These are phyloP conservation scores for Trichocomaceae sp. DNA, from an alignment of 2,329 filamentous ascomycete genomes.

Conservation along the genomic window DNA sequence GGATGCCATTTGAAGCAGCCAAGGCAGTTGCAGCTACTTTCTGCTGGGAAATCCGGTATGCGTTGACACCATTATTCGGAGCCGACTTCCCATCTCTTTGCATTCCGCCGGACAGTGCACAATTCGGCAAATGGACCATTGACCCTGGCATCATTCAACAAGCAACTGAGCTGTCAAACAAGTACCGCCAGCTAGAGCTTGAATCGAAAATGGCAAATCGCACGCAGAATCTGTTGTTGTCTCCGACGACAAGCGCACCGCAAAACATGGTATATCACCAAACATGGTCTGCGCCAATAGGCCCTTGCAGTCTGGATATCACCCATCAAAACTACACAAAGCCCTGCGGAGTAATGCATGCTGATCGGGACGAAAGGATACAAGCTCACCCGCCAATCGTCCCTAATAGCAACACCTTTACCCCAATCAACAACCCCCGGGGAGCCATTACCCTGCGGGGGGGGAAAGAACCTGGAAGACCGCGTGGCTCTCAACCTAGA, in stretches of 20 bases:
- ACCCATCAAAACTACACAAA: background rate
- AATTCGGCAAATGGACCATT: constrained; percentile 63
- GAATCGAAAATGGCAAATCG: background rate
- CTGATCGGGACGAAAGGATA: background rate
- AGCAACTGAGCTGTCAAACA: constrained; percentile 39
- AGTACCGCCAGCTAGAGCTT: constrained; percentile 29
- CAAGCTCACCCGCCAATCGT: background rate
- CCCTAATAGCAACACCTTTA: background rate
- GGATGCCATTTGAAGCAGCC: constrained; percentile 88
- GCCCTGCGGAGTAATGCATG: background rate
- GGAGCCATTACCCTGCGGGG: background rate
- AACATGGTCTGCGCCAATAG: background rate
- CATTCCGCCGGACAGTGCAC: constrained; percentile 52
- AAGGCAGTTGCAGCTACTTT: constrained; percentile 84
- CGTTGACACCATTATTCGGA: constrained; percentile 85
- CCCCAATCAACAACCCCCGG: background rate
- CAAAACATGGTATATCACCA: background rate
- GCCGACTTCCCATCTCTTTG: constrained; percentile 70
- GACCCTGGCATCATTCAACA: constrained; percentile 48
- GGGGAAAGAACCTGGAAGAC: background rate
- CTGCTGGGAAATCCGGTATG: constrained; percentile 75
- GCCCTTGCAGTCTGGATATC: background rate
- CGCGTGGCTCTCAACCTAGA: background rate
- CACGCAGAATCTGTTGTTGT: constrained; percentile 3
- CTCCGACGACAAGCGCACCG: constrained; percentile 11